These are phyloP conservation scores for Botrytis sinoallii DNA, from an alignment of 2,329 filamentous ascomycete genomes.

Conservation along the genomic window DNA sequence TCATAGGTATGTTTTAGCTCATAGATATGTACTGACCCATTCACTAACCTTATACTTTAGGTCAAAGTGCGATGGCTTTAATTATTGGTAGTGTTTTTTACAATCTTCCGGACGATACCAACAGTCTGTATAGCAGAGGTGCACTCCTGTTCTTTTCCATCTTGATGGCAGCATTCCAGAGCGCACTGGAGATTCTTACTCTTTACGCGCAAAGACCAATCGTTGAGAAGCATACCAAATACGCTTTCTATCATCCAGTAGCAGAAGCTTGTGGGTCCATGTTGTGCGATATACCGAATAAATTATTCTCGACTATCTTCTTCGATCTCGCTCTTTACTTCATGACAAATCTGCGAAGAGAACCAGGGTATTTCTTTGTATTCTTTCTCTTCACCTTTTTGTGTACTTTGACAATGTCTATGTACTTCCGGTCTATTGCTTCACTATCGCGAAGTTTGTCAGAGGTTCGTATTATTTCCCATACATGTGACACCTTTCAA, in stretches of 20 bases:
- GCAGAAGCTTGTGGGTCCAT: constrained; percentile 62
- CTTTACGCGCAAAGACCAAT: constrained; percentile 87
- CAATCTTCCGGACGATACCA: constrained; percentile 52
- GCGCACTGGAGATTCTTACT: constrained; percentile 68
- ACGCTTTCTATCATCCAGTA: constrained; percentile 85
- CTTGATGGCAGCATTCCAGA: constrained; percentile 62
- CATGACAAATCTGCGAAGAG: constrained; percentile 75
- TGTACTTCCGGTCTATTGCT: constrained; percentile 81
- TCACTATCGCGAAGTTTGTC: constrained; percentile 70
- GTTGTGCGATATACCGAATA: constrained; percentile 78
- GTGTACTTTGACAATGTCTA: constrained; percentile 75
- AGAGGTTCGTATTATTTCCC: constrained; percentile 40
- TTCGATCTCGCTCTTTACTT: constrained; percentile 87
- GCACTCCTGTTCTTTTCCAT: constrained; percentile 67
- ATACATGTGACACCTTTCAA: neutral
- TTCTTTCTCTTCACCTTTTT: constrained; percentile 75
- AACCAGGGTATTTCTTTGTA: constrained; percentile 77
- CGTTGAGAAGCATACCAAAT: constrained; percentile 84
- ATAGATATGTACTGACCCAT: neutral
- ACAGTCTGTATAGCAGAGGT: constrained; percentile 58
- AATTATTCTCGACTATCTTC: constrained; percentile 66
- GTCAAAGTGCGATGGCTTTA: constrained; percentile 50
- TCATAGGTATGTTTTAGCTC: constrained; percentile 19
- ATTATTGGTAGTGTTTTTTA: constrained; percentile 65
- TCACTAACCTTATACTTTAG: constrained; percentile 4